Conservation (phyloP, 2,329 filamentous ascomycete species). For the Penicillium janthinellum region DNA sequence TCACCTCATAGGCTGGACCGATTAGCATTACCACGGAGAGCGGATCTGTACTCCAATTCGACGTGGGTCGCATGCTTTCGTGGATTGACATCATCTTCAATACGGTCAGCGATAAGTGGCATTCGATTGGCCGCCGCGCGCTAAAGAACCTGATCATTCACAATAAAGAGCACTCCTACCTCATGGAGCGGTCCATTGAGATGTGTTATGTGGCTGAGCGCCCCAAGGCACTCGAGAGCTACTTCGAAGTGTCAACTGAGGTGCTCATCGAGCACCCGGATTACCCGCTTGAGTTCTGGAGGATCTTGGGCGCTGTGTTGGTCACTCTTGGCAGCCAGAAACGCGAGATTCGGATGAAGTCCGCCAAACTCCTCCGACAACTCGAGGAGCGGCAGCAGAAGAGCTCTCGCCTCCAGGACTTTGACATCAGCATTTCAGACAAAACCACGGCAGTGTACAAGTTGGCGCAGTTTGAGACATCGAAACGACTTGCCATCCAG, state of each 20-base stretch:
- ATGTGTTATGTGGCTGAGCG: conserved; percentile 84
- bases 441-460: conserved; percentile 99
- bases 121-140: conserved; percentile 83
- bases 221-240: conserved; percentile 86
- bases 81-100: conserved; percentile 97
- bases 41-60: conserved; percentile 84
- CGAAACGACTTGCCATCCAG: conserved; percentile 82
- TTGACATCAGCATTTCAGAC: conserved; percentile 97
- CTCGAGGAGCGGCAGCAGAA: conserved; percentile 81
- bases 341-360: conserved; percentile 85
- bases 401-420: conserved; percentile 91
- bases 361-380: conserved; percentile 75
- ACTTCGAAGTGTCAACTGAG: conserved; percentile 88
- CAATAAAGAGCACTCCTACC: conserved; percentile 81
- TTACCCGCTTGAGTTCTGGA: conserved; percentile 87
- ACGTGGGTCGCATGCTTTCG: conserved; percentile 85
- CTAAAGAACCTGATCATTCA: conserved; percentile 86
- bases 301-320: conserved; percentile 80
- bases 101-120: conserved; percentile 86
- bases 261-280: conserved; percentile 82
- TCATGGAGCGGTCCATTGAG: conserved; percentile 87
- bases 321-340: conserved; percentile 93
- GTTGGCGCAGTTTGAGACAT: conserved; percentile 94
- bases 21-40: conserved; percentile 87
- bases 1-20: conserved; percentile 56